Evolutionary conservation across 148 eudicot genomes (phyloP).

Genomic region (Spergularia bocconei): DNA sequence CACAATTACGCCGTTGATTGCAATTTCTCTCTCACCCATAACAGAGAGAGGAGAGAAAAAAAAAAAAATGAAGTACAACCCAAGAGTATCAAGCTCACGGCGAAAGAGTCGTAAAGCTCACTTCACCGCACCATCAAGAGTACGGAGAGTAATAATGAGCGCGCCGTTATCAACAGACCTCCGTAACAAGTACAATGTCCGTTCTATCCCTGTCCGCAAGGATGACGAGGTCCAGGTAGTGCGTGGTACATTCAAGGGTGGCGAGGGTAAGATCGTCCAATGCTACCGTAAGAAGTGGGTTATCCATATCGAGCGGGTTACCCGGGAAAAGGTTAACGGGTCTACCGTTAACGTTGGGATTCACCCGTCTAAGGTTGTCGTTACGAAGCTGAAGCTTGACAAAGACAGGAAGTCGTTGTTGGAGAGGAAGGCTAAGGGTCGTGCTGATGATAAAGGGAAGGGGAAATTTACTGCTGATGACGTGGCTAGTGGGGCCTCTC

Average conservation of each 20-base stretch:
- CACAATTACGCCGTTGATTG: not conserved
- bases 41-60: not conserved
- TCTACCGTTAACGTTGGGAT: conserved; percentile 61
- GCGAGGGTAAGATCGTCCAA: conserved; percentile 62
- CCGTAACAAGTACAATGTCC: conserved; percentile 55
- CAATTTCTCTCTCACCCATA: not conserved
- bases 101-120: conserved; percentile 61
- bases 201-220: conserved; percentile 62
- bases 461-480: conserved; percentile 59
- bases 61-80: conserved; percentile 56
- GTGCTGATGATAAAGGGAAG: conserved; percentile 51
- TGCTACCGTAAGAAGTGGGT: conserved; percentile 67
- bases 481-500: conserved; percentile 29
- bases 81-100: conserved; percentile 49
- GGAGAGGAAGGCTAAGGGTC: conserved; percentile 56
- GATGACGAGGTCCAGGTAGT: conserved; percentile 72
- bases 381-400: conserved; percentile 57
- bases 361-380: conserved; percentile 57
- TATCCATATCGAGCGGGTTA: conserved; percentile 60
- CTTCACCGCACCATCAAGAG: conserved; percentile 61
- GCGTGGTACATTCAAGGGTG: conserved; percentile 58
- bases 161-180: conserved; percentile 57
- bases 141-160: conserved; percentile 55
- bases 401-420: conserved; percentile 54
- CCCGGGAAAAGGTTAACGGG: conserved; percentile 67